A percentile compares a stretch with the other conserved stretches of the same genome.
Conservation (phyloP, 805 yeast species). For the Zygosaccharomyces pseudorouxii region DNA sequence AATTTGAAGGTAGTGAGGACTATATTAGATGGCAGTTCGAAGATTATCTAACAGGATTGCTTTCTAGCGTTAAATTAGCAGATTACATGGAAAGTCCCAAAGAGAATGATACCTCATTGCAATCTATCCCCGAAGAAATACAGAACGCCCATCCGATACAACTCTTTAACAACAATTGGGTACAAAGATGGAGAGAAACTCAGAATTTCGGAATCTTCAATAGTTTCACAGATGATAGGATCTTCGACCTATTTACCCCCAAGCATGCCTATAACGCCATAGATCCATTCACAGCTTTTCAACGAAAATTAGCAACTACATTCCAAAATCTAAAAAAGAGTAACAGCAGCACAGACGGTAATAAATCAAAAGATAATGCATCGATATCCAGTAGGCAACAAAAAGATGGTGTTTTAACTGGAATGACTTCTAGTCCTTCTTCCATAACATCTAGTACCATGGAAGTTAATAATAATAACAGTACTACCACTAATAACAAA, state of each 20-base stretch:
- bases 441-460: conserved; percentile 1
- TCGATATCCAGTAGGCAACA: conserved; percentile 3
- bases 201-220: conserved; percentile 53
- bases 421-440: not conserved
- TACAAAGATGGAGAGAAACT: conserved; percentile 50
- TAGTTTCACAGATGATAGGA: conserved; percentile 57
- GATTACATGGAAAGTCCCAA: conserved; percentile 45
- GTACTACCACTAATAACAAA: not conserved
- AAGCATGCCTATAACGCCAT: conserved; percentile 34
- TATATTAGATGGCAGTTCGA: conserved; percentile 84
- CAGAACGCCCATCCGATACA: conserved; percentile 35
- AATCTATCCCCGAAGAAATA: conserved; percentile 28
- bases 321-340: conserved; percentile 31
- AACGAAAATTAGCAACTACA: conserved; percentile 31
- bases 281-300: conserved; percentile 28
- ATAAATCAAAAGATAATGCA: conserved; percentile 3
- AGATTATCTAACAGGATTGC: conserved; percentile 74
- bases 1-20: conserved; percentile 76
- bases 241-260: conserved; percentile 59
- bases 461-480: not conserved
- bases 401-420: conserved; percentile 1
- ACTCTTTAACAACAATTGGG: conserved; percentile 44
- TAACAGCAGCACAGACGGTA: conserved; percentile 4
- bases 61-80: conserved; percentile 67
- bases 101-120: conserved; percentile 36